Base-by-base conservation (phyloP, 2,329 filamentous ascomycete species). In the Cercospora brassicicola region DNA sequence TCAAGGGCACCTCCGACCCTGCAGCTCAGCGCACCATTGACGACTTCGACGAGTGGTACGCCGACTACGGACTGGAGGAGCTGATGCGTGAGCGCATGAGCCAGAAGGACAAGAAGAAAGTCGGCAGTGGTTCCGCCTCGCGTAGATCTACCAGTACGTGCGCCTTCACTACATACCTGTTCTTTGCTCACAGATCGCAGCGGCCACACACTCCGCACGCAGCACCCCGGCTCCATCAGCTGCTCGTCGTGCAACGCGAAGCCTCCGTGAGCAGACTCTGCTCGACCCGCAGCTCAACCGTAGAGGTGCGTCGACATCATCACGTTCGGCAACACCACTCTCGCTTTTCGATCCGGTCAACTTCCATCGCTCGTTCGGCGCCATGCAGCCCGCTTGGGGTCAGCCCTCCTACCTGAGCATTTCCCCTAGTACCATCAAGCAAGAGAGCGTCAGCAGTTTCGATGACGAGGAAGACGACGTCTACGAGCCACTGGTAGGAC, bases 21-120 rank as follows among this genome's bases (percentile, higher is more conserved):
- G 81, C 82, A n/a, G 88, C 90, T n/a, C 84, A 85, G 26, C 78
- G 85, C 10, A 79, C 86, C 33, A 83, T 96, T 55, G 84, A 88
- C 39, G 81, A 85, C 55, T 97, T 93, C 76, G 89, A 96, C 65
- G 81, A 83, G 39, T 97, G 94, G 94, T 96, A 94, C 76, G 83
- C 85, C 15, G 82, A 85, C 30, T 87, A 93, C 80, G 86, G 87
- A 33, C 87, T 97, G 65, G 88, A 91, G 69, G 83, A 84, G 59
- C 82, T 96, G 66, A 87, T 97, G 73, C 89, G 91, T 3, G 90
- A 94, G 68, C 87, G 94, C 26, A 88, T 96, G 84, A 87, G 85
- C 60, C 85, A 89, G 67, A 96, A 95, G 78, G 89, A 93, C 75
- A 84, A 86, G 76, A 93, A 75, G 70, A 68, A 64, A 61, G 65